A percentile compares a stretch with the other conserved stretches of the same genome.
Evolutionary conservation across 208 protist species (phyloP).

Genomic region (Trypanosoma cruzi): DNA sequence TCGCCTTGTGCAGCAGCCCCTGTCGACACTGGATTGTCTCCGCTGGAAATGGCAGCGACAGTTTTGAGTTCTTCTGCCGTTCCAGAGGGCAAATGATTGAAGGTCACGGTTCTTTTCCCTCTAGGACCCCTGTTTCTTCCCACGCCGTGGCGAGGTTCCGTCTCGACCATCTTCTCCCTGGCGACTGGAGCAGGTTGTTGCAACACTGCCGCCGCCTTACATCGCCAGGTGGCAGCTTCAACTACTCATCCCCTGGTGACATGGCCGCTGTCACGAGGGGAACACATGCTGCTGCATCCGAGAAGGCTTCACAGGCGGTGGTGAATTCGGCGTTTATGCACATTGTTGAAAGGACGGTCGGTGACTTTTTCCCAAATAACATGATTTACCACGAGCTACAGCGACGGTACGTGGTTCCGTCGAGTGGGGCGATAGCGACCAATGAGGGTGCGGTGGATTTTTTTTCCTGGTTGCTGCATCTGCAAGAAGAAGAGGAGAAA

Average conservation of each 20-base stretch:
- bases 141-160: constrained; percentile 31
- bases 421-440: not conserved
- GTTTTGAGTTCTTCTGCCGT: constrained; percentile 33
- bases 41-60: constrained; percentile 38
- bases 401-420: constrained; percentile 25
- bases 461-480: constrained; percentile 24
- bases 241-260: constrained; percentile 70
- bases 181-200: constrained; percentile 50
- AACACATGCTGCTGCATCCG: no score
- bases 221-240: constrained; percentile 39
- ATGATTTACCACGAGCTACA: constrained; percentile 79
- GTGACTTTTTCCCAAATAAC: constrained; percentile 87
- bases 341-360: constrained; percentile 57
- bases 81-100: not conserved
- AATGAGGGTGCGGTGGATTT: constrained; percentile 24
- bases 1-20: constrained; percentile 26
- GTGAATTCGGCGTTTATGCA: constrained; percentile 67
- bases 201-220: constrained; percentile 51
- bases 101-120: not conserved
- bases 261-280: not conserved
- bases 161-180: constrained; percentile 45
- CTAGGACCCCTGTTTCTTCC: not conserved
- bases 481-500: constrained; percentile 28
- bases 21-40: constrained; percentile 52
- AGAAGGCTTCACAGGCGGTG: not conserved